A percentile compares a stretch with the other conserved stretches of the same genome.
These are phyloP conservation scores for Mycena galopus DNA, from an alignment of 768 basidiomycete genomes.

Conservation along the genomic window DNA sequence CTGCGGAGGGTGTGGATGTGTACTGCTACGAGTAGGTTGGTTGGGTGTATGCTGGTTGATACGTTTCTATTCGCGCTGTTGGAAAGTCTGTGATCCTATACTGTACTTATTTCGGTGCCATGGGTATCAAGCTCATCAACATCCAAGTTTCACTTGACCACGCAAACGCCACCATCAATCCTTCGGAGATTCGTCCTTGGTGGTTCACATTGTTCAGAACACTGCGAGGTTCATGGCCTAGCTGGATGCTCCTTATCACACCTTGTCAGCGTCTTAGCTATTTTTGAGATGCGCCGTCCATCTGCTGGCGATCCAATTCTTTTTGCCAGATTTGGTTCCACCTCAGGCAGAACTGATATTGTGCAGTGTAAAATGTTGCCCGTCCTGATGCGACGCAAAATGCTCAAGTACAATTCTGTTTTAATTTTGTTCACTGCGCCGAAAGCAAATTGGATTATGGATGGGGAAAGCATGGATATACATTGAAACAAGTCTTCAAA, in stretches of 20 bases:
- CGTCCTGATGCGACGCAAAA: too few species aligned
- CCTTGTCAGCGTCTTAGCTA: too few species aligned
- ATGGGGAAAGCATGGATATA: not conserved
- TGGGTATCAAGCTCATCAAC: slow-evolving; percentile 6
- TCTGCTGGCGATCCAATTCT: too few species aligned
- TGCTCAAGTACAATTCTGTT: too few species aligned
- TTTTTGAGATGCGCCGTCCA: too few species aligned
- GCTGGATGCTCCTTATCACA: too few species aligned
- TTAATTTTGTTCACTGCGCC: not conserved
- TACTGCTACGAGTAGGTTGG: not conserved
- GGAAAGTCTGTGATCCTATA: slow-evolving; percentile 7
- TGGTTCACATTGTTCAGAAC: slow-evolving; percentile 13
- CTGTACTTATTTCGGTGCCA: slow-evolving; percentile 3
- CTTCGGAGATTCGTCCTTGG: slow-evolving; percentile 1
- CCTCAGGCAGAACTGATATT: too few species aligned
- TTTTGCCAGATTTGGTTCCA: too few species aligned
- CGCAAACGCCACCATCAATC: not conserved
- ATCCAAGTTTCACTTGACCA: not conserved
- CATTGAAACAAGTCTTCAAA: too few species aligned
- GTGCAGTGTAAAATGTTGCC: too few species aligned
- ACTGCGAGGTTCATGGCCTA: too few species aligned
- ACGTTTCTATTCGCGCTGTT: slow-evolving; percentile 4
- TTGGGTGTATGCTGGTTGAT: not conserved
- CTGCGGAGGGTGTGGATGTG: slow-evolving; percentile 16
- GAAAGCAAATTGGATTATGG: slow-evolving; percentile 1